Evolutionary conservation across 148 eudicot species (phyloP).

Genomic region (Fagopyrum tataricum): DNA sequence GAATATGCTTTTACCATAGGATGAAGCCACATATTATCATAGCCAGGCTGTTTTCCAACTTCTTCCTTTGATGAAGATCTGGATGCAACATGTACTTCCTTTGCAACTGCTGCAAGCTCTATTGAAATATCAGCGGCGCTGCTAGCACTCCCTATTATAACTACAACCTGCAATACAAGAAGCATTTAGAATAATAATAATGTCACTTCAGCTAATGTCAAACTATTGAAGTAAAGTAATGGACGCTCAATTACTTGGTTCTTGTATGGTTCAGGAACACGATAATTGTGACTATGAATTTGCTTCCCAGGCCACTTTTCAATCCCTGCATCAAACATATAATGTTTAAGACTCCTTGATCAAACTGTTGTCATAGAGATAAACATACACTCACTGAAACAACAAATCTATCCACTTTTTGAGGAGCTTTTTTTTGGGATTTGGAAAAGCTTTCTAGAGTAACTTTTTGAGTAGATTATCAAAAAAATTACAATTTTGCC

Average conservation of each 20-base stretch:
- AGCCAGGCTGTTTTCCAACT: constrained; percentile 39
- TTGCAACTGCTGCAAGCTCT: constrained; percentile 67
- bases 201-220: neutral
- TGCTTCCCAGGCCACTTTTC: constrained; percentile 84
- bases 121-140: constrained; percentile 80
- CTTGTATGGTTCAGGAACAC: constrained; percentile 61
- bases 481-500: too few species aligned
- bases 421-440: too few species aligned
- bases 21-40: constrained; percentile 74
- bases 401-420: too few species aligned
- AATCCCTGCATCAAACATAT: constrained; percentile 39
- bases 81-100: constrained; percentile 83
- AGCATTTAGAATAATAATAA: neutral
- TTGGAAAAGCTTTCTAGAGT: too few species aligned
- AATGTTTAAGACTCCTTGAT: neutral
- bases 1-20: constrained; percentile 48
- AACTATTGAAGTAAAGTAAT: neutral
- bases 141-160: constrained; percentile 77
- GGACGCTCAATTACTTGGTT: constrained; percentile 67
- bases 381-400: neutral
- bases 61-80: constrained; percentile 40
- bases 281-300: constrained; percentile 96
- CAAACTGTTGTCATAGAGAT: neutral
- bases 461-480: too few species aligned
- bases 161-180: constrained; percentile 48